Conservation (phyloP, 345 rosid genomes). For the Populus ilicifolia region DNA sequence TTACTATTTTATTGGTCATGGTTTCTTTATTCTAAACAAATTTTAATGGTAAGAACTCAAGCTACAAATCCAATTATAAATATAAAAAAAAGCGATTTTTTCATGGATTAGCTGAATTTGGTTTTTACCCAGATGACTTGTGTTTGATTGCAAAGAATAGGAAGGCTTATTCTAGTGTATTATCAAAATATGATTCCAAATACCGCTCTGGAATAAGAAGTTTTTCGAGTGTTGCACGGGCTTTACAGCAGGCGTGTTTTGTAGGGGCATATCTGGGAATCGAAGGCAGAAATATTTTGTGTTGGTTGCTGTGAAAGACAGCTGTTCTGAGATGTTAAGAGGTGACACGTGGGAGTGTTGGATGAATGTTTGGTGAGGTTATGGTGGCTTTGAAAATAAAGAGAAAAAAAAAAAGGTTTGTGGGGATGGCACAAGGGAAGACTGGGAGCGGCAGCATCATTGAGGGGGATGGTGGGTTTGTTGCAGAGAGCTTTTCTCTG, state of each 20-base stretch:
- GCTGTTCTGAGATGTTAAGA: background rate
- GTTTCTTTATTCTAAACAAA: no score
- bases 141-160: no score
- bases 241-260: background rate
- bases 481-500: background rate
- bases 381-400: background rate
- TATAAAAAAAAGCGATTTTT: no score
- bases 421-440: background rate
- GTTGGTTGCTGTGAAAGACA: background rate
- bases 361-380: slow-evolving; percentile 18
- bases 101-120: no score
- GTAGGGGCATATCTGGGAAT: background rate
- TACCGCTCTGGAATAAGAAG: no score
- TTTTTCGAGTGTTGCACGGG: no score
- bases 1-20: no score
- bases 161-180: no score
- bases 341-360: slow-evolving; percentile 9
- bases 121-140: no score
- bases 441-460: background rate
- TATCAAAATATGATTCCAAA: no score
- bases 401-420: background rate
- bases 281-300: background rate
- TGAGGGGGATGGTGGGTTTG: background rate
- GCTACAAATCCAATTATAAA: no score
- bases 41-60: no score